Conservation (phyloP, 805 yeast species). For the Teunomyces barrocoloradensis region DNA sequence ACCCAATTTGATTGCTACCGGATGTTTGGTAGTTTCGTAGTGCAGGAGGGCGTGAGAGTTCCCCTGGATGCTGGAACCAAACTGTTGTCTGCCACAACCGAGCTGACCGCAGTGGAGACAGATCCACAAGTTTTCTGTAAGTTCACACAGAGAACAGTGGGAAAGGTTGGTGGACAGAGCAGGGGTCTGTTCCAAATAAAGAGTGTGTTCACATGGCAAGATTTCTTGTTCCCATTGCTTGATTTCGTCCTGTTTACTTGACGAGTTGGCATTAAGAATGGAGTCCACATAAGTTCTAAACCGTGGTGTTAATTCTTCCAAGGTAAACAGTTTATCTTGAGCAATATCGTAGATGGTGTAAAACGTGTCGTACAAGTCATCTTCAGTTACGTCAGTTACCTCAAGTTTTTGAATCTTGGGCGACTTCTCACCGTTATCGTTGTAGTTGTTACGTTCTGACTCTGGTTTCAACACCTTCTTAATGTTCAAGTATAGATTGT, state of each 20-base stretch:
- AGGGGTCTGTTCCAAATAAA: conserved; percentile 44
- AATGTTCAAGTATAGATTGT: conserved; percentile 59
- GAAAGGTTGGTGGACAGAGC: conserved; percentile 26
- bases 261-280: conserved; percentile 57
- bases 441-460: conserved; percentile 18
- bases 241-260: conserved; percentile 62
- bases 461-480: conserved; percentile 48
- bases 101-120: conserved; percentile 87
- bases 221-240: conserved; percentile 92
- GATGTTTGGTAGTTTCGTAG: conserved; percentile 57
- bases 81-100: conserved; percentile 94
- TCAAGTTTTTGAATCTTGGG: conserved; percentile 64
- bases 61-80: conserved; percentile 87
- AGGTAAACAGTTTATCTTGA: conserved; percentile 22
- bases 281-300: conserved; percentile 35
- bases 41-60: conserved; percentile 87
- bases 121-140: conserved; percentile 83
- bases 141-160: conserved; percentile 57
- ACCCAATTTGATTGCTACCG: conserved; percentile 88
- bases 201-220: conserved; percentile 73
- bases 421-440: conserved; percentile 23
- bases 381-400: conserved; percentile 60
- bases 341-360: conserved; percentile 41
- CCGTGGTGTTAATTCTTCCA: conserved; percentile 19
- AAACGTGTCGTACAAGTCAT: conserved; percentile 53